Evolutionary conservation across 164 flowering plant species (phyloP).

Genomic region (Hamamelis virginiana): DNA sequence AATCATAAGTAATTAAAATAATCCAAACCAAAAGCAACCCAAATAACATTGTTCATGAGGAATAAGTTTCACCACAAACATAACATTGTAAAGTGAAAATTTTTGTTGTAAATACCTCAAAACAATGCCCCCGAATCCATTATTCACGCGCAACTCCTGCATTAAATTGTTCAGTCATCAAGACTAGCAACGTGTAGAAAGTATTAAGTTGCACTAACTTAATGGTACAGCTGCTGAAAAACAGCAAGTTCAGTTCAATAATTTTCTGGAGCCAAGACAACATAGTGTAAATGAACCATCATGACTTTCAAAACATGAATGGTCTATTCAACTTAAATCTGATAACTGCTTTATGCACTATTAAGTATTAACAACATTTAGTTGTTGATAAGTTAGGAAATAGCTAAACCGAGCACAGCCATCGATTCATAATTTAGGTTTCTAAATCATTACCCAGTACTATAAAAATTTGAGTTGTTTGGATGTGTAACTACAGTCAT

Average conservation of each 20-base stretch:
- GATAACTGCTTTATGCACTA: background rate
- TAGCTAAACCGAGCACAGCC: too few species aligned
- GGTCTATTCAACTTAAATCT: background rate
- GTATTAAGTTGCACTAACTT: background rate
- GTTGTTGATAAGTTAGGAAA: too few species aligned
- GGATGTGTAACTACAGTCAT: too few species aligned
- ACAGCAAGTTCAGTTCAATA: background rate
- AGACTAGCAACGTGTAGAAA: background rate
- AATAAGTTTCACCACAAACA: background rate
- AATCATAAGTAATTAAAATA: too few species aligned
- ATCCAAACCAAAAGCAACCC: too few species aligned
- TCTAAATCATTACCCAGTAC: too few species aligned
- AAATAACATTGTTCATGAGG: slow-evolving; percentile 3
- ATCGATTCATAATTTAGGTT: too few species aligned
- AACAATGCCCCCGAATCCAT: slow-evolving; percentile 88
- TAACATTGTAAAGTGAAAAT: background rate
- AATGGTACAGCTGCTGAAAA: background rate
- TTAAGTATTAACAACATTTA: background rate
- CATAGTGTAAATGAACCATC: background rate
- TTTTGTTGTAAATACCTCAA: slow-evolving; percentile 53
- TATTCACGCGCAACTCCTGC: slow-evolving; percentile 90
- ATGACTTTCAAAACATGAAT: background rate
- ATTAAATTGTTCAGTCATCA: slow-evolving; percentile 20
- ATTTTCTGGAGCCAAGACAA: background rate
- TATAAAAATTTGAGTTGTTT: too few species aligned